Base-by-base conservation (phyloP, 2,329 filamentous ascomycete species). In the Aspergillus sclerotialis region DNA sequence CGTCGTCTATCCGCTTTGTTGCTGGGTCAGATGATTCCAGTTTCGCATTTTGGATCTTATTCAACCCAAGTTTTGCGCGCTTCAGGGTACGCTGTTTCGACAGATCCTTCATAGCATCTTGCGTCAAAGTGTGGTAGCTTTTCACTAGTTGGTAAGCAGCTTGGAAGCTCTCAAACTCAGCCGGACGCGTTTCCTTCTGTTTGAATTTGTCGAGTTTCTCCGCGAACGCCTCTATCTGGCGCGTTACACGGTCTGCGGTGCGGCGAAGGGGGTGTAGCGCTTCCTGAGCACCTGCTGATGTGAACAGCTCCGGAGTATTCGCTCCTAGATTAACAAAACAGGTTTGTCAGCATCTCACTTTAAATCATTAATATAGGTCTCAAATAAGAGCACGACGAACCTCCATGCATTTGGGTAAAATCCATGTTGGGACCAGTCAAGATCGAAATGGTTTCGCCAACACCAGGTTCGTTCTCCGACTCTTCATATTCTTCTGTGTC, bases 201-300 rank as follows among this genome's bases (percentile, higher is more conserved):
- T 67, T 73, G 59, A 88, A 90, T 35, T 78, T 74, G 63, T 95
- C 89, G 14, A 95, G 73, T 33, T 78, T 76, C 54, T 84, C 82
- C 24, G 89, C 88, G 55, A 95, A 95, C 28, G 78, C 74, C 63
- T 94, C 87, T 39, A 94, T 85, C 61, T 94, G 87, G 42, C 80
- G 78, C 32, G 84, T 83, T 19, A 85, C 78, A 28, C 76, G 73
- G 45, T 85, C 76, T 40, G 78, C 78, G 47, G 79, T 77, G 44
- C 75, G 70, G 55, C 76, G 76, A 44, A 83, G 63, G 12, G 76
- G 76, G 45, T 76, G 72, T 18, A 80, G 59, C 19, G 70, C 68
- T 48, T 75, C 64, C 35, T 65, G 63, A 13, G 71, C 61, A 42
- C 69, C 66, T 15, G 67, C 62, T 11, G 64, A 60, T 21, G 67